phyloP scores from a whole-genome alignment of 768 basidiomycete genomes.

The Tephrocybe sp. region DNA sequence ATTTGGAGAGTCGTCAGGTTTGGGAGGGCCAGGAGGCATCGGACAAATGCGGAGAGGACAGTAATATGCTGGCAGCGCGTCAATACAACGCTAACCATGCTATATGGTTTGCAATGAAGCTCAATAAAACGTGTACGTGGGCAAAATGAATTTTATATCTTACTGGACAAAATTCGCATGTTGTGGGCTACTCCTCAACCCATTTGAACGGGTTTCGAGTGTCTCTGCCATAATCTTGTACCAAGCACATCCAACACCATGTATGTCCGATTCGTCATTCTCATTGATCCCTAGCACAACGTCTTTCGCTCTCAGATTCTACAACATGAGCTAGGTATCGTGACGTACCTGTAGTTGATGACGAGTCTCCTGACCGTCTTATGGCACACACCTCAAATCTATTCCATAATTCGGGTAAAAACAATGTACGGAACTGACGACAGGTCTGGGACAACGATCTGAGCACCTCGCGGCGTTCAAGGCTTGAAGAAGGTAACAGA shows the following conservation, averaged over 20 bases:
- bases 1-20: conserved; percentile 31
- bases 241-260: conserved; percentile 21
- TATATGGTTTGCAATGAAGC: background rate
- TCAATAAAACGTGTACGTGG: background rate
- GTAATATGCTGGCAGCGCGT: conserved; percentile 23
- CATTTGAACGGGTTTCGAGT: conserved; percentile 23
- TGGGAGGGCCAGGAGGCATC: conserved; percentile 25
- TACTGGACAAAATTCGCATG: conserved; percentile 26
- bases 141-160: background rate
- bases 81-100: conserved; percentile 25
- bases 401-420: conserved; percentile 30
- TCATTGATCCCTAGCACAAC: background rate
- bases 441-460: conserved; percentile 35
- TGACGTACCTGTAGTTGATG: background rate
- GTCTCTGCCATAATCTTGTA: conserved; percentile 21
- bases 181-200: conserved; percentile 20
- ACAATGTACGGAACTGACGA: conserved; percentile 22
- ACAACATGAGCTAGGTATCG: background rate
- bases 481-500: conserved; percentile 19
- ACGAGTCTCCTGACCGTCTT: background rate
- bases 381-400: conserved; percentile 28
- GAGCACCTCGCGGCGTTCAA: conserved; percentile 26
- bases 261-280: background rate
- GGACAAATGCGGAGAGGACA: conserved; percentile 26
- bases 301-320: background rate